A percentile compares a stretch with the other conserved stretches of the same genome.
Evolutionary conservation across 768 basidiomycete genomes (phyloP).

Genomic region (Tricholomella constricta): DNA sequence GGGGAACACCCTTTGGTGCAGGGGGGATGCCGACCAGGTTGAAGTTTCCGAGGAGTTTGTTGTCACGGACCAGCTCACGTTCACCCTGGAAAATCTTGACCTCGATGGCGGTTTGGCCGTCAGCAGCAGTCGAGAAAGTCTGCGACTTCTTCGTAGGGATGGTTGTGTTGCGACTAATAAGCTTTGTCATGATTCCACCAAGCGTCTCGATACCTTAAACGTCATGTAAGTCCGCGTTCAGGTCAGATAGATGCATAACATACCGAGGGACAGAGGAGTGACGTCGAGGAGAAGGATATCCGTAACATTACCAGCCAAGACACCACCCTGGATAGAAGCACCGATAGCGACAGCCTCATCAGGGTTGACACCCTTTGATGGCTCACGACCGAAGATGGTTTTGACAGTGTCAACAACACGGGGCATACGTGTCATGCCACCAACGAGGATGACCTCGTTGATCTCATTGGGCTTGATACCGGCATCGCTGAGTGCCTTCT

Average conservation of each 20-base stretch:
- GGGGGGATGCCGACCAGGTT: constrained; percentile 97
- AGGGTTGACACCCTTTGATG: constrained; percentile 98
- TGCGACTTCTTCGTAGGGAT: constrained; percentile 99
- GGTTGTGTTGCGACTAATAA: constrained; percentile 97
- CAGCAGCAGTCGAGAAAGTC: constrained; percentile 97
- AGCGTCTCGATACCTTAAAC: constrained; percentile 86
- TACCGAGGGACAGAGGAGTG: constrained; percentile 94
- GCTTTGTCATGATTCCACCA: constrained; percentile 99
- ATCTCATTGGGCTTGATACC: constrained; percentile 92
- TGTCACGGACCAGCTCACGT: constrained; percentile 97
- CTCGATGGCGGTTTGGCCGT: constrained; percentile 99
- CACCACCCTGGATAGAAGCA: constrained; percentile 97
- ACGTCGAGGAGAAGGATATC: constrained; percentile 95
- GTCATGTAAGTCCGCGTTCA: neutral
- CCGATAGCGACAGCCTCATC: constrained; percentile 99
- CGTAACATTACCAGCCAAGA: constrained; percentile 93
- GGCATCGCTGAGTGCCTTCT: constrained; percentile 94
- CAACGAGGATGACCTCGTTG: constrained; percentile 96
- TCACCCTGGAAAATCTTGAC: constrained; percentile 99
- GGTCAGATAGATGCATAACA: constrained; percentile 19
- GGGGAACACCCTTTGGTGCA: constrained; percentile 79
- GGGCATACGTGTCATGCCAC: constrained; percentile 99
- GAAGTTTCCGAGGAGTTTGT: constrained; percentile 99
- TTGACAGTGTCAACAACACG: constrained; percentile 94
- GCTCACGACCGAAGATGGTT: constrained; percentile 91